phyloP scores from a whole-genome alignment of 192 early-diverging fungal species.

The Kappamyces sp. region DNA sequence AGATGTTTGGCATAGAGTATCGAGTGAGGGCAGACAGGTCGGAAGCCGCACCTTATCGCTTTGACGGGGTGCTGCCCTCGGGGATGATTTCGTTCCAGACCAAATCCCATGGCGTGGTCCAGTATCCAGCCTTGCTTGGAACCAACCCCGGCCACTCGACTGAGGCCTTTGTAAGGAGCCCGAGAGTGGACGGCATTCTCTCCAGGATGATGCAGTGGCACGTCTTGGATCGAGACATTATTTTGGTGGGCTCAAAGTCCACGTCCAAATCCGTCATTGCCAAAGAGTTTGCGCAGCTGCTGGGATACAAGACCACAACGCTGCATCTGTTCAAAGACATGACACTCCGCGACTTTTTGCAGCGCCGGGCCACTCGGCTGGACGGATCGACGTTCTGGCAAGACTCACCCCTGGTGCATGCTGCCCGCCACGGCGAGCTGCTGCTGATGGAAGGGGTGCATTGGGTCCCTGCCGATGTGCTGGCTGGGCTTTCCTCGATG shows the following conservation, averaged over 20 bases:
- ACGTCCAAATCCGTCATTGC: constrained; percentile 65
- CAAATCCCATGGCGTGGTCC: too few relatives aligned
- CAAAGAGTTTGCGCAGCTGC: constrained; percentile 45
- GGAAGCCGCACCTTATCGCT: not conserved
- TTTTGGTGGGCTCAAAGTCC: constrained; percentile 64
- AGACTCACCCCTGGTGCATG: constrained; percentile 63
- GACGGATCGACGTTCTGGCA: constrained; percentile 72
- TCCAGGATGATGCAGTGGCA: constrained; percentile 12
- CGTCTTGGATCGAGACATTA: constrained; percentile 46
- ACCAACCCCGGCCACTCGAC: too few relatives aligned
- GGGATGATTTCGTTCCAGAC: too few relatives aligned
- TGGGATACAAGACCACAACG: constrained; percentile 61
- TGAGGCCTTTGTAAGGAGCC: not conserved
- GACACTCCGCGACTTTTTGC: constrained; percentile 70
- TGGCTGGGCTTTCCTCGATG: constrained; percentile 58
- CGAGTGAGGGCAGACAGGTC: not conserved
- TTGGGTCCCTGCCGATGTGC: constrained; percentile 57
- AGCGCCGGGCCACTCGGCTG: constrained; percentile 61
- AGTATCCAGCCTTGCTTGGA: too few relatives aligned
- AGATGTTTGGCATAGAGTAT: not conserved
- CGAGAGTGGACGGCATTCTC: constrained; percentile 4
- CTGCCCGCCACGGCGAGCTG: constrained; percentile 59
- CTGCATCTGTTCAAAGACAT: constrained; percentile 74
- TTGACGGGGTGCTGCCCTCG: too few relatives aligned
- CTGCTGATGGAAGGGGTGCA: constrained; percentile 71